phyloP scores from a whole-genome alignment of 805 yeast species.

The Pichia paraexigua region DNA sequence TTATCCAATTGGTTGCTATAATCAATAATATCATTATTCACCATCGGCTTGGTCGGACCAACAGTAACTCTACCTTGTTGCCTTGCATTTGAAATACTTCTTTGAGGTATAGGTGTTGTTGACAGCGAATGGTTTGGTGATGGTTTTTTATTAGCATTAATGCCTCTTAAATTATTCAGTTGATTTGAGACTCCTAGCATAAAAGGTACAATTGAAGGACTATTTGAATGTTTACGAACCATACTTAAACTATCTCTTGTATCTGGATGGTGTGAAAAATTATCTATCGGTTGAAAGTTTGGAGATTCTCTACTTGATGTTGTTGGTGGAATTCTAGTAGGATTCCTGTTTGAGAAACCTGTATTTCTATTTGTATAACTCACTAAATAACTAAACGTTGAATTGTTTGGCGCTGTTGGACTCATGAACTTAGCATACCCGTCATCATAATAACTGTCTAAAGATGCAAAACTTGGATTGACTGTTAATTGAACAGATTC shows the following conservation, averaged over 20 bases:
- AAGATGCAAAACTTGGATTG: slow-evolving; percentile 69
- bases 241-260: background rate
- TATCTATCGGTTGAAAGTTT: background rate
- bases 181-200: background rate
- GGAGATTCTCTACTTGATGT: slow-evolving; percentile 1
- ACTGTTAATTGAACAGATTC: slow-evolving; percentile 19
- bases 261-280: background rate
- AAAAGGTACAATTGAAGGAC: background rate
- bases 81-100: background rate
- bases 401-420: background rate
- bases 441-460: slow-evolving; percentile 53
- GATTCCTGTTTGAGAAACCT: background rate
- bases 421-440: slow-evolving; percentile 11
- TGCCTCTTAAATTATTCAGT: slow-evolving; percentile 2
- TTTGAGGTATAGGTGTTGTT: background rate
- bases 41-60: background rate
- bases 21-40: background rate
- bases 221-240: background rate
- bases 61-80: background rate
- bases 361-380: slow-evolving; percentile 1
- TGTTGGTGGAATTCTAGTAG: background rate
- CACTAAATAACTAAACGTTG: background rate
- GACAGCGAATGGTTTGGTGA: background rate
- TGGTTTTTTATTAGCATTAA: background rate
- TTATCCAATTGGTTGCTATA: background rate